Evolutionary conservation across 768 basidiomycete genomes (phyloP).

Genomic region (Mrakia frigida): DNA sequence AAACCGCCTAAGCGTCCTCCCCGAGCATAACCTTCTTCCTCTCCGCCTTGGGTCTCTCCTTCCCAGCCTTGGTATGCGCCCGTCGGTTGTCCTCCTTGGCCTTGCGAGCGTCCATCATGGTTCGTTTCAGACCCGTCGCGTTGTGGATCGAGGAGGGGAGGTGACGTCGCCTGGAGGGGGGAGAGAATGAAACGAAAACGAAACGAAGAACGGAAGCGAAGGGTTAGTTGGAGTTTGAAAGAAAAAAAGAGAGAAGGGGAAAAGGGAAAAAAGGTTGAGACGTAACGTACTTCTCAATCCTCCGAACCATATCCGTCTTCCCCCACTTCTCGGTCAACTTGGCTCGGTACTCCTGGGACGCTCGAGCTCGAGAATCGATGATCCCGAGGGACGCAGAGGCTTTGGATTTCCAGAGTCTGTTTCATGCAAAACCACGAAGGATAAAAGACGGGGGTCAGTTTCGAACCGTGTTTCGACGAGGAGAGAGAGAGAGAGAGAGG

Average conservation of each 20-base stretch:
- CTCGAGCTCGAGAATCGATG: slow-evolving; percentile 80
- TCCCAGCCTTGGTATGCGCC: slow-evolving; percentile 79
- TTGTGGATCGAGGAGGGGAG: slow-evolving; percentile 87
- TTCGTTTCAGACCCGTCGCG: slow-evolving; percentile 76
- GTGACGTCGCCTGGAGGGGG: slow-evolving; percentile 59
- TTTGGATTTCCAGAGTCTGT: slow-evolving; percentile 78
- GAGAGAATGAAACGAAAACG: background rate
- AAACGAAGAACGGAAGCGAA: too few species aligned
- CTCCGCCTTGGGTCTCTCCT: slow-evolving; percentile 83
- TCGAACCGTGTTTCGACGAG: background rate
- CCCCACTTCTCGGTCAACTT: slow-evolving; percentile 85
- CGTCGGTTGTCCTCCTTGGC: slow-evolving; percentile 91
- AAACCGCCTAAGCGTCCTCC: slow-evolving; percentile 16
- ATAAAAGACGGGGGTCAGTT: background rate
- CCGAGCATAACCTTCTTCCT: slow-evolving; percentile 55
- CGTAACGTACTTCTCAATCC: slow-evolving; percentile 64
- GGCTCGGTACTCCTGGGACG: slow-evolving; percentile 86
- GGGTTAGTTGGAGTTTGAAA: background rate
- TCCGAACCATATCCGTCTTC: slow-evolving; percentile 71
- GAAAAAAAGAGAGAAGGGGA: background rate
- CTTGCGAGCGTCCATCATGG: slow-evolving; percentile 81
- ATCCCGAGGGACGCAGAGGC: slow-evolving; percentile 89
- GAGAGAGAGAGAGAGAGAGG: background rate
- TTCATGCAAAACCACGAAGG: background rate
- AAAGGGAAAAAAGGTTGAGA: background rate